Percentiles rank a stretch among this genome's conserved stretches.
Evolutionary conservation across 257 asterid species (phyloP).

Genomic region (Solanum etuberosum): DNA sequence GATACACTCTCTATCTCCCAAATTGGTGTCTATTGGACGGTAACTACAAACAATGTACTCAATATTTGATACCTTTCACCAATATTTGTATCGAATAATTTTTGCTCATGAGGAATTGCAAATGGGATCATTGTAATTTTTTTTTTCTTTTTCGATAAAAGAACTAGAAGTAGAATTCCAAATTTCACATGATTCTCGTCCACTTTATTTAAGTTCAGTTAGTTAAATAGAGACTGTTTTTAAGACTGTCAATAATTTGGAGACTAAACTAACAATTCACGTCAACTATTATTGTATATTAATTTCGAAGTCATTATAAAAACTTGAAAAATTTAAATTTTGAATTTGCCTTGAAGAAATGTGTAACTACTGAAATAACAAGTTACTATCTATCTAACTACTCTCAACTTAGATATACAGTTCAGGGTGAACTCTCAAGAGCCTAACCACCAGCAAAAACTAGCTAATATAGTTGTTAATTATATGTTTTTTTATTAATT

Average conservation of each 20-base stretch:
- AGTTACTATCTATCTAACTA: background rate
- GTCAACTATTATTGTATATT: too few relatives aligned
- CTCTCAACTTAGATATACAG: background rate
- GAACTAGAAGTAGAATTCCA: background rate
- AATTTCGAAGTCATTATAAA: too few relatives aligned
- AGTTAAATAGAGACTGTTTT: too few relatives aligned
- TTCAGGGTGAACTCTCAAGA: background rate
- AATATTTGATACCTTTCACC: background rate
- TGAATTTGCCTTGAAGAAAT: too few relatives aligned
- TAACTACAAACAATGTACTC: background rate
- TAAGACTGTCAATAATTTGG: background rate
- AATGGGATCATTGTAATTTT: background rate
- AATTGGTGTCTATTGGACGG: background rate
- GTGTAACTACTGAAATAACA: background rate
- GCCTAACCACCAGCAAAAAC: background rate
- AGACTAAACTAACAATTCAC: too few relatives aligned
- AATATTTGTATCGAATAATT: background rate
- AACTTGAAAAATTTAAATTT: too few relatives aligned
- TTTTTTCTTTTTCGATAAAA: too few relatives aligned
- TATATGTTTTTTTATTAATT: background rate
- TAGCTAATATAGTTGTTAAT: background rate
- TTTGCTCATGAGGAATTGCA: background rate
- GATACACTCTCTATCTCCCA: background rate
- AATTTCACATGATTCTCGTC: background rate
- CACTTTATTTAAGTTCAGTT: background rate